phyloP scores from a whole-genome alignment of 768 basidiomycete genomes.

The Macrolepiota albuminosa region DNA sequence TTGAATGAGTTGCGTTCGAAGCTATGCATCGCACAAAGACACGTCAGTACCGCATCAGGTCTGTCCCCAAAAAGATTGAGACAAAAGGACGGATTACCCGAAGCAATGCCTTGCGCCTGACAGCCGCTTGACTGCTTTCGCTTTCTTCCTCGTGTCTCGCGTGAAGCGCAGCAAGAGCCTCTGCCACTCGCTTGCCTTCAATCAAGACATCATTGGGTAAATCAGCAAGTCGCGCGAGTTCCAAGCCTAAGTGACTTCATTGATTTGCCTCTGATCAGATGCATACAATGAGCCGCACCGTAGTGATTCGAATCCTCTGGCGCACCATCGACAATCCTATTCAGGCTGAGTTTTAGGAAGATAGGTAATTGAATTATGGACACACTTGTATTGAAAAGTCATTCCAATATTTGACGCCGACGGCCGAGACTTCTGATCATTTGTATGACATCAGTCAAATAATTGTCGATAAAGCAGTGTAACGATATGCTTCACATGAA shows the following conservation, averaged over 20 bases:
- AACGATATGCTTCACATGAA: conserved; percentile 45
- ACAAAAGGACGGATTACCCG: conserved; percentile 38
- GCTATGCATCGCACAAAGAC: conserved; percentile 30
- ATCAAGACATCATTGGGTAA: conserved; percentile 67
- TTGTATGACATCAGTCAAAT: neutral
- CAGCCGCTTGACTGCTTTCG: conserved; percentile 50
- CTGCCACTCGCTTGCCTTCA: conserved; percentile 60
- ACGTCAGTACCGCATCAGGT: neutral
- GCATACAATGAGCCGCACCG: conserved; percentile 36
- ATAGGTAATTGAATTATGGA: neutral
- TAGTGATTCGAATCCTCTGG: conserved; percentile 65
- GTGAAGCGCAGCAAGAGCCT: conserved; percentile 53
- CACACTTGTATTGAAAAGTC: conserved; percentile 74
- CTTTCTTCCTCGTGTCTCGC: conserved; percentile 56
- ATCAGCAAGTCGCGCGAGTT: conserved; percentile 85
- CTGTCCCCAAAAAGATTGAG: neutral
- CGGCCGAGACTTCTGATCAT: conserved; percentile 44
- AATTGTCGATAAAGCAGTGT: neutral
- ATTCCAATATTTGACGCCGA: conserved; percentile 60
- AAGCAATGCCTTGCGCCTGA: conserved; percentile 64
- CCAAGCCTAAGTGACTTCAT: conserved; percentile 53
- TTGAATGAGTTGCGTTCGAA: conserved; percentile 71
- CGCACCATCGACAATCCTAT: conserved; percentile 70
- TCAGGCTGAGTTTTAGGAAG: neutral
- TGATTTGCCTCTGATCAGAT: neutral